Evolutionary conservation across 1,284 basidiomycete species (phyloP), one percentile per base, ranked within the genome.

Genomic region (Marasmius sp.): DNA sequence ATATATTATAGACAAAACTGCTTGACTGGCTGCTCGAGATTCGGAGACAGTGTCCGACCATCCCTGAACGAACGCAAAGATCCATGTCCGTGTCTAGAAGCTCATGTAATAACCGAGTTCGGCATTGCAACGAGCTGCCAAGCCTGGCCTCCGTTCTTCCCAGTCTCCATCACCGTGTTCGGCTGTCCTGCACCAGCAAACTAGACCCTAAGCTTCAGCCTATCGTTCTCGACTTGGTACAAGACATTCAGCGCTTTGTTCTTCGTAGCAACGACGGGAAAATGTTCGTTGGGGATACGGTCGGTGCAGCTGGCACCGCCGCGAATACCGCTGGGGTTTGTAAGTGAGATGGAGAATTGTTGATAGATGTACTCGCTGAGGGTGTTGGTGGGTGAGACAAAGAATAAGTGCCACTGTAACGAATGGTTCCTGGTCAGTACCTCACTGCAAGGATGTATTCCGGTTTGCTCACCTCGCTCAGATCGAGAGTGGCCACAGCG

Each of bases 61-160:
- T 5, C 27, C 27, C 27, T 5, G 5, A 27, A 5, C 2, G 27
- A 27, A 27, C 27, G 27, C 2, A 27, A n/a, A 27, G 27, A 27
- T 2, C 5, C 27, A 27, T 27, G 2, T 27, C 27, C 27, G 5
- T 27, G 5, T 27, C 27, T 27, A 27, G 27, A 27, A 27, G 5
- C 27, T 43, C 41, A 43, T 43, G 41, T 43, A 2, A 43, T 12
- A 12, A 43, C 41, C n/a, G 53, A 39, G 36, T 58, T 58, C 14
- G 57, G 57, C 57, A 58, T 58, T 18, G 45, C 57, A 37, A 58
- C 49, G 20, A 45, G 57, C 45, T 58, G 43, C 57, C 57, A 58
- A 22, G 49, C 57, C n/a, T 58, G 39, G 20, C 49, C 45, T 52
- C 50, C 50, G 16, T 33, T n/a, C 22, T 52, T 52, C 5, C 50